A percentile compares a stretch with the other conserved stretches of the same genome.
phyloP scores from a whole-genome alignment of 2,329 filamentous ascomycete genomes.

The Ophiocordyceps polyrhachis-furcata region DNA sequence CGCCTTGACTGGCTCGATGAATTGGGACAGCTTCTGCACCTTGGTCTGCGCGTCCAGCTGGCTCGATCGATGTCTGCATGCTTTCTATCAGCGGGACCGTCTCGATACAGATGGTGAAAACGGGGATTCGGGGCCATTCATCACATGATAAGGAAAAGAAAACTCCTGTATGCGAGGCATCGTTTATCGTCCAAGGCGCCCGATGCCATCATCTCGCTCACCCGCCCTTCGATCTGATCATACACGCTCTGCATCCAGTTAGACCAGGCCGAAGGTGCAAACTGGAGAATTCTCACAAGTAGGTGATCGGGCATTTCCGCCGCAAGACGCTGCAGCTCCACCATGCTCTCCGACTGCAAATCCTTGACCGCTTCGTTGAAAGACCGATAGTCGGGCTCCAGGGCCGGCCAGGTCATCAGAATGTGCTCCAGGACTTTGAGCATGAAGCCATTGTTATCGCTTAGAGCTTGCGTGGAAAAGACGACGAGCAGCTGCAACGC shows the following conservation, averaged over 20 bases:
- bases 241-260: slow-evolving; percentile 47
- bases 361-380: slow-evolving; percentile 86
- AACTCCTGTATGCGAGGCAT: slow-evolving; percentile 70
- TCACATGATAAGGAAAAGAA: slow-evolving; percentile 81
- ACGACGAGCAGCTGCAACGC: slow-evolving; percentile 68
- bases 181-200: slow-evolving; percentile 64
- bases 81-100: background rate
- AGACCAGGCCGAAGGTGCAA: slow-evolving; percentile 2
- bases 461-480: slow-evolving; percentile 64
- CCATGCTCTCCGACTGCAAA: slow-evolving; percentile 65
- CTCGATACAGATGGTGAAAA: background rate
- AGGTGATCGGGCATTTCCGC: slow-evolving; percentile 85
- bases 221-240: slow-evolving; percentile 64
- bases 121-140: slow-evolving; percentile 12
- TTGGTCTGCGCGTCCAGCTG: slow-evolving; percentile 55
- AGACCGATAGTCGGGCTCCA: slow-evolving; percentile 48
- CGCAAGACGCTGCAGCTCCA: slow-evolving; percentile 76
- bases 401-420: slow-evolving; percentile 60
- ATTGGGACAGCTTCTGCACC: slow-evolving; percentile 51
- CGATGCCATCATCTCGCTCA: slow-evolving; percentile 60
- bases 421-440: slow-evolving; percentile 83
- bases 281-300: slow-evolving; percentile 30
- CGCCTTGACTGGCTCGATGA: slow-evolving; percentile 64
- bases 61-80: slow-evolving; percentile 55
- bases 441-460: slow-evolving; percentile 63